These are phyloP conservation scores for Carex cristatella DNA, from an alignment of 176 grass and related monocot genomes.

Conservation along the genomic window DNA sequence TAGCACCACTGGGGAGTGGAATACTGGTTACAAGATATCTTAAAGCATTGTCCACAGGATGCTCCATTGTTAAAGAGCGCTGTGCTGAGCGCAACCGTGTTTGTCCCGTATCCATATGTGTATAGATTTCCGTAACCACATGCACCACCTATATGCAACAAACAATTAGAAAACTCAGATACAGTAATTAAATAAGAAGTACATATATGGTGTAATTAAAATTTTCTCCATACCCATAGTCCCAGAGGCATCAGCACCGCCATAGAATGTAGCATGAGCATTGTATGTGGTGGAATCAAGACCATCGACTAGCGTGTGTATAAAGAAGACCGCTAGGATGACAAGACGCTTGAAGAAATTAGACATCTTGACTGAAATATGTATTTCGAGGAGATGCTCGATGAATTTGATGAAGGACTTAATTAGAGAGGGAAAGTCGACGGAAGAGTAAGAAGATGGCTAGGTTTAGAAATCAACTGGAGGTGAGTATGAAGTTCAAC, in stretches of 20 bases:
- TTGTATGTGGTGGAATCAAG: neutral
- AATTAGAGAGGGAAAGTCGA: neutral
- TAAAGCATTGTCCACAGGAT: conserved; percentile 73
- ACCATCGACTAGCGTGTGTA: conserved; percentile 11
- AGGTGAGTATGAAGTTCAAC: neutral
- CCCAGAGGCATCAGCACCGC: conserved; percentile 53
- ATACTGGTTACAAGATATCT: conserved; percentile 40
- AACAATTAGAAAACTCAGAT: neutral
- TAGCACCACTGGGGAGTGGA: conserved; percentile 28
- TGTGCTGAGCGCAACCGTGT: conserved; percentile 69
- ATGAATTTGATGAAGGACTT: neutral
- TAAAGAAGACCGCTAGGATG: conserved; percentile 11
- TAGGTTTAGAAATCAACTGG: conserved; percentile 7
- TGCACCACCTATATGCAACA: conserved; percentile 46
- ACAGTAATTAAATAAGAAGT: neutral
- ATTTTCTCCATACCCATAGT: conserved; percentile 52
- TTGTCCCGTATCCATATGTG: conserved; percentile 63
- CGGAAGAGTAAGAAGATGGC: conserved; percentile 10
- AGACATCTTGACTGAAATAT: conserved; percentile 16
- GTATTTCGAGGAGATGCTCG: neutral
- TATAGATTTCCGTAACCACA: conserved; percentile 83
- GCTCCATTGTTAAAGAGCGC: conserved; percentile 55
- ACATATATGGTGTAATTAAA: neutral
- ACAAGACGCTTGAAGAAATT: neutral
- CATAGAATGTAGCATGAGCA: conserved; percentile 56